A percentile compares a stretch with the other conserved stretches of the same genome.
Conservation (phyloP, 2,329 filamentous ascomycete genomes). For the Penicillium paneum region DNA sequence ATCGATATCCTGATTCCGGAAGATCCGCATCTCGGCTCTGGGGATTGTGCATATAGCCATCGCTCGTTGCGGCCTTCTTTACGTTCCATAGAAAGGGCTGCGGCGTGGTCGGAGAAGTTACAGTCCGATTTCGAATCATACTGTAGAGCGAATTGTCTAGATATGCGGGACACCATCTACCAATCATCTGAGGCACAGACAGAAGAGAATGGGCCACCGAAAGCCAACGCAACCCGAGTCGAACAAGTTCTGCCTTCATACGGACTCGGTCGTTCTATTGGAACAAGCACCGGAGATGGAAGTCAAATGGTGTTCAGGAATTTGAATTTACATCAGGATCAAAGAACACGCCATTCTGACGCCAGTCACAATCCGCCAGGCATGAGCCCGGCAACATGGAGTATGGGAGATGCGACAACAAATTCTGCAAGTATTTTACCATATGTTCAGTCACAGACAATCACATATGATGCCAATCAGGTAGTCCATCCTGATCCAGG, state of each 20-base stretch:
- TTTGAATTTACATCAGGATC: background rate
- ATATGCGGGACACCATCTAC: background rate
- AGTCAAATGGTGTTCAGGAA: background rate
- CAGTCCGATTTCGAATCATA: background rate
- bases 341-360: background rate
- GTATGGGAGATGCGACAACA: background rate
- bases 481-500: background rate
- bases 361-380: background rate
- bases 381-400: background rate
- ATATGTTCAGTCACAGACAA: background rate
- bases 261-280: background rate
- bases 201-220: background rate
- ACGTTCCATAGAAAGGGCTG: background rate
- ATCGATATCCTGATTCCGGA: background rate
- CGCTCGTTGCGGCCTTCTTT: background rate
- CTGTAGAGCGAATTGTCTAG: background rate
- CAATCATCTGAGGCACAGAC: background rate
- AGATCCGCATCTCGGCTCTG: background rate
- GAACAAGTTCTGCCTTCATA: background rate
- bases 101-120: background rate
- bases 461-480: background rate
- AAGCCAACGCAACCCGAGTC: background rate
- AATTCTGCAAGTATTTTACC: background rate
- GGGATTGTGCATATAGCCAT: background rate
- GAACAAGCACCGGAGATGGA: background rate